Conservation (phyloP, 768 basidiomycete genomes). For the Melanogaster broomeanus region DNA sequence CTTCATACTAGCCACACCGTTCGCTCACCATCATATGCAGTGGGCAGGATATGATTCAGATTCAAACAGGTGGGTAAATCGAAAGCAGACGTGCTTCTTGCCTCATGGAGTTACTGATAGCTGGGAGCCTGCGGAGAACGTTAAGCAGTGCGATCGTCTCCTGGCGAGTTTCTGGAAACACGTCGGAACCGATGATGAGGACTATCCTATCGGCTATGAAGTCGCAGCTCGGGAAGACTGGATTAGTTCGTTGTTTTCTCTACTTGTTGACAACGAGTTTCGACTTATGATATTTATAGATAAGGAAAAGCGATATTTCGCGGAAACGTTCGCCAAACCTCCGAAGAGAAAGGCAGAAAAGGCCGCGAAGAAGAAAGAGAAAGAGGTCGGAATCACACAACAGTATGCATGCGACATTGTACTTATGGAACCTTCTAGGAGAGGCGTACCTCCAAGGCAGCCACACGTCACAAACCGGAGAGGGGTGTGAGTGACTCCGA, state of each 20-base stretch:
- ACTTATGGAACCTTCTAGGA: constrained; percentile 13
- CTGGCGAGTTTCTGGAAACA: constrained; percentile 66
- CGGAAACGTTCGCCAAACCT: constrained; percentile 25
- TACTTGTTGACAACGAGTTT: not conserved
- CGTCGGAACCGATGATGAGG: constrained; percentile 55
- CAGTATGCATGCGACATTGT: not conserved
- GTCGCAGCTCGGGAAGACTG: constrained; percentile 48
- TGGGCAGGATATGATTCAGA: constrained; percentile 66
- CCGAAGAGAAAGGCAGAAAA: constrained; percentile 16
- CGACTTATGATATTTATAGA: constrained; percentile 23
- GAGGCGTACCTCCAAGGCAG: constrained; percentile 15
- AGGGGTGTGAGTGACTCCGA: constrained; percentile 8
- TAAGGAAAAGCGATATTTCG: constrained; percentile 41
- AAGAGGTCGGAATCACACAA: constrained; percentile 10
- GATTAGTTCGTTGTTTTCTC: constrained; percentile 51
- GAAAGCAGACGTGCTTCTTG: not conserved
- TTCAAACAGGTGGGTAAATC: constrained; percentile 50
- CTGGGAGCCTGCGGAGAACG: constrained; percentile 70
- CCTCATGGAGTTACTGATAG: constrained; percentile 35
- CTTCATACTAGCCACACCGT: not conserved
- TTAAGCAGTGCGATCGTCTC: constrained; percentile 57
- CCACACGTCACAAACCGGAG: constrained; percentile 4
- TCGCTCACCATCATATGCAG: constrained; percentile 35
- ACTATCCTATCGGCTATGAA: constrained; percentile 51
- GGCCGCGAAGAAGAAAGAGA: constrained; percentile 16